Base-by-base conservation (phyloP, 768 basidiomycete species). In the Coprinopsis cinerea region DNA sequence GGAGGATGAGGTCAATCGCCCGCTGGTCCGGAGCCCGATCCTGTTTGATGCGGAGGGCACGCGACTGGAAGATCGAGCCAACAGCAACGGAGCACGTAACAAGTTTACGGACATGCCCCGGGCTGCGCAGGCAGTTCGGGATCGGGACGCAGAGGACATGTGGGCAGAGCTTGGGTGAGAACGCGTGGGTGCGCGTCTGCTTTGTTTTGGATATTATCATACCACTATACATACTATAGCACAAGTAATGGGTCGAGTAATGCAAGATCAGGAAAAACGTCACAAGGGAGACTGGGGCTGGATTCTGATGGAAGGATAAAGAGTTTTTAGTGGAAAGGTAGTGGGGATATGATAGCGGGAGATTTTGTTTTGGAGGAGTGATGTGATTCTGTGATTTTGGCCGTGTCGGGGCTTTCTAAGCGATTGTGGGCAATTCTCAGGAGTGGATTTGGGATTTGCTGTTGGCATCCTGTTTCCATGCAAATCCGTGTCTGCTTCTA, bases 141-240 rank as follows among this genome's bases (percentile, higher is more conserved):
- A 83, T 20, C 70, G 83, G 37, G 85, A 88, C 55, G 64, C 67
- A 3, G 78, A 81, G 58, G 87, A 89, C 55, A 70, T 83, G 39
- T 88, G 87, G 87, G 85, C 85, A 2, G 78, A 79, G 59, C 59
- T 81, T 43, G 80, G 77, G 27, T 53, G 47, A 50, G n/a, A 4
- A 13, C 14, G 5, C 17, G 49, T 34, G 10, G 7, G 41, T 24
- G 11, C 4, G 41, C 6, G 18, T 10, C 11, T 4, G 9, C 18
- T 43, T 45, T 4, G 14, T 23, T 17, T 26, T 23, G 42, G 42
- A 43, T 11, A 25, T 10, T 43, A 43, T 43, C 7, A 43, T 43
- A 43, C 24, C 24, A 43, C 25, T 5, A 9, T 17, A 18, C 25
- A 43, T 43, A 43, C 5, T 43, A 32, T 32, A 32, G n/a, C n/a